A percentile compares a stretch with the other conserved stretches of the same genome.
These are phyloP conservation scores for Nematocida sp. DNA, from an alignment of 371 early-diverging fungal species.

Conservation along the genomic window DNA sequence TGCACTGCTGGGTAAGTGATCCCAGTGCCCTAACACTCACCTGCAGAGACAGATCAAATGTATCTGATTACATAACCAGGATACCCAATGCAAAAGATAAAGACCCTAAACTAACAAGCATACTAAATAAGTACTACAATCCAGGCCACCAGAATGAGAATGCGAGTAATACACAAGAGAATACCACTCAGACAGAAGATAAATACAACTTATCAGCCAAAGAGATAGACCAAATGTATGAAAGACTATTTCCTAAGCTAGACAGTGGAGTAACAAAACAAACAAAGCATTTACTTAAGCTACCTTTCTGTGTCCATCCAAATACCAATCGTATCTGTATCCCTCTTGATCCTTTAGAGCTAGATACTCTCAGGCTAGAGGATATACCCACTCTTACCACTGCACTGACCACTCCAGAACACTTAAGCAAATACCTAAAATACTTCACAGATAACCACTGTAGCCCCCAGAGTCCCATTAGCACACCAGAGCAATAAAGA, in stretches of 20 bases:
- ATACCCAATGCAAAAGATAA: constrained; percentile 23
- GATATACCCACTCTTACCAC: constrained; percentile 29
- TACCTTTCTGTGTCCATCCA: constrained; percentile 95
- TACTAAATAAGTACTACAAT: constrained; percentile 48
- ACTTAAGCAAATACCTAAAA: neutral
- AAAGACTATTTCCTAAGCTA: constrained; percentile 68
- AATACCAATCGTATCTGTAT: constrained; percentile 62
- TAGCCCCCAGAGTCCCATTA: too few species aligned
- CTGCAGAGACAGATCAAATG: constrained; percentile 72
- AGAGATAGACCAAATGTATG: constrained; percentile 75
- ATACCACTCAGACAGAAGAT: too few species aligned
- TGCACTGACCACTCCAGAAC: neutral
- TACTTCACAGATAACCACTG: constrained; percentile 9
- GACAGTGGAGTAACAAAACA: constrained; percentile 82
- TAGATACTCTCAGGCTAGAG: constrained; percentile 34
- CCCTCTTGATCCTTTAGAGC: neutral
- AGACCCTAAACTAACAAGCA: constrained; percentile 1
- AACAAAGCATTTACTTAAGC: constrained; percentile 89
- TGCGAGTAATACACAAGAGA: too few species aligned
- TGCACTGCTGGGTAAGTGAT: constrained; percentile 97
- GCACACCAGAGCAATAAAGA: neutral
- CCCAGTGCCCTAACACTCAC: constrained; percentile 72
- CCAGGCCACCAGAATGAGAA: too few species aligned
- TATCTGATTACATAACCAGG: constrained; percentile 69
- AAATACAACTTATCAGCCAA: too few species aligned